Base-by-base conservation (phyloP, 495 filamentous ascomycete genomes). In the Chlorociboria aeruginascens region DNA sequence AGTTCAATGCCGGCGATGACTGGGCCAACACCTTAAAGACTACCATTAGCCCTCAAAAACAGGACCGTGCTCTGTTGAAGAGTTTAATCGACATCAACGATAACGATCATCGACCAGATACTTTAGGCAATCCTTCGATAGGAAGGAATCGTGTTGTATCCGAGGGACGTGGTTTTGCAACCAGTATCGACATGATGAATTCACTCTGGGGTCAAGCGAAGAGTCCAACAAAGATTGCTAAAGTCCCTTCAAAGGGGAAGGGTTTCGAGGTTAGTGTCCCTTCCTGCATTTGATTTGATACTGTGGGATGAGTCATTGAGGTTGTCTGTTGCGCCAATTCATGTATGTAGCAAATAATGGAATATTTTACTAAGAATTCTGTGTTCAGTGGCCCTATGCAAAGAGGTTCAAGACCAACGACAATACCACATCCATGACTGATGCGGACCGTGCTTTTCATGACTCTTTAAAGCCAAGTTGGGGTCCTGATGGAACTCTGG, bases 1-100 rank as follows among this genome's bases (percentile, higher is more conserved):
- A 75, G 54, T 75, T 78, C 63, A 63, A 71, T 51, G 56, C 69
- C 60, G 61, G 76, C 56, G 68, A 72, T 36, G 85, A 93, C 58
- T 98, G 92, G 92, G 81, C 86, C 35, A 81, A 90, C 56, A 89
- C 94, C 60, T 69, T 98, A 50, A 86, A 86, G 64, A 85, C 82
- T 44, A 96, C 92, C 1, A 84, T 96, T 53, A 94, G 86, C 60
- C 92, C 92, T 17, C 77, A 81, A 56, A 89, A 94, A 65, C 79
- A 86, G 59, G 81, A 94, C 69, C 84, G 89, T 54, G 68, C 66
- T 0, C 59, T 66, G 29, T 54, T 76, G 12, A 72, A 67, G 56
- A 71, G 63, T 8, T 62, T 73, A 31, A 67, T 70, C 45, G 72
- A 73, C 43, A 20, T 54, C 20, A 42, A 53, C 30, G 55, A 42